Evolutionary conservation across 345 rosid genomes (phyloP).

Genomic region (Syzygium jambos): DNA sequence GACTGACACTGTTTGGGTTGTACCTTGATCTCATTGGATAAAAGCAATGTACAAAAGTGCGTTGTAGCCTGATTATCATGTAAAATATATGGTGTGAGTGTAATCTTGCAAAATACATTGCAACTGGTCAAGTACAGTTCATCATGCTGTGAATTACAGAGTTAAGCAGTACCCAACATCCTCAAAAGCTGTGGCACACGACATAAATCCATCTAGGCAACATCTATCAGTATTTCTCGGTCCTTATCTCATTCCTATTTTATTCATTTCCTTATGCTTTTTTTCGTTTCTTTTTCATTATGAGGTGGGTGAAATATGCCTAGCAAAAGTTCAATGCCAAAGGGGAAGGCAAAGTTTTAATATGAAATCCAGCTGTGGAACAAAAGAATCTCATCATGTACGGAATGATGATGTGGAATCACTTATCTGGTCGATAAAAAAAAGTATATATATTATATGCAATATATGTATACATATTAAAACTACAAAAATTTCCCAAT

Average conservation of each 20-base stretch:
- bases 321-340: neutral
- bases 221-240: neutral
- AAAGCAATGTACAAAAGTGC: neutral
- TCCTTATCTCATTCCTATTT: neutral
- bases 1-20: neutral
- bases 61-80: neutral
- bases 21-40: neutral
- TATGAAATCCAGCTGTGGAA: neutral
- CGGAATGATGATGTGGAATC: neutral
- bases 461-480: neutral
- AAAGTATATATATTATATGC: neutral
- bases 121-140: neutral
- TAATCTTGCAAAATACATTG: neutral
- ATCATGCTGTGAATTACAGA: neutral
- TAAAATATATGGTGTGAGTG: neutral
- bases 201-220: neutral
- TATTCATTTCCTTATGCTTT: neutral
- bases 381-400: neutral
- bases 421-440: neutral
- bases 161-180: neutral
- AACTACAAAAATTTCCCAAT: conserved; percentile 3
- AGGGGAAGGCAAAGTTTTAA: neutral
- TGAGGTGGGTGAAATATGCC: neutral
- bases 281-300: neutral
- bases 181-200: neutral